phyloP scores from a whole-genome alignment of 1,139 yeast species.

The Arxiozyma heterogenica region DNA sequence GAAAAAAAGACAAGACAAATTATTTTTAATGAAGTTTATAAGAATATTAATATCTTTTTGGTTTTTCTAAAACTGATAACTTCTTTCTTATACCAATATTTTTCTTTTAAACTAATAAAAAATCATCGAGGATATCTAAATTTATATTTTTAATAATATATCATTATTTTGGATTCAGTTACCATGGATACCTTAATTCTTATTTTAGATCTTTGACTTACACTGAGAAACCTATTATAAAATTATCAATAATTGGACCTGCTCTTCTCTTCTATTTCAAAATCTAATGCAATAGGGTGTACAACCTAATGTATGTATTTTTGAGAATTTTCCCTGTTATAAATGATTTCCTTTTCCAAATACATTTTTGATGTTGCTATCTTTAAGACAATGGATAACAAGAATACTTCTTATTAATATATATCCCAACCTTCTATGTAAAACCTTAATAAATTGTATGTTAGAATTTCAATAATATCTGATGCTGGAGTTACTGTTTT shows the following conservation, averaged over 20 bases:
- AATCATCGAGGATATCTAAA: not conserved
- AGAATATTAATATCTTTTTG: too few relatives aligned
- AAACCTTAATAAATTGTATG: constrained; percentile 71
- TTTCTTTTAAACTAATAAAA: not conserved
- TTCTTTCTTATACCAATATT: too few relatives aligned
- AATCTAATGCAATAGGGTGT: too few relatives aligned
- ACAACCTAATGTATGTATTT: too few relatives aligned
- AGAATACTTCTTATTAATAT: not conserved
- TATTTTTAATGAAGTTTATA: too few relatives aligned
- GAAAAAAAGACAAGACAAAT: not conserved
- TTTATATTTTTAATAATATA: too few relatives aligned
- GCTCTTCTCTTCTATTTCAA: not conserved
- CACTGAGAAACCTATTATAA: too few relatives aligned
- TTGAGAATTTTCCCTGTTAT: not conserved
- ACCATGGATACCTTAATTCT: not conserved
- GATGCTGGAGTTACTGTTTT: constrained; percentile 74
- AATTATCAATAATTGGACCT: not conserved
- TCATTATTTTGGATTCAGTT: not conserved
- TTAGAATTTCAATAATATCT: constrained; percentile 61
- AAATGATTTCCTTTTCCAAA: not conserved
- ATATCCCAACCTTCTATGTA: constrained; percentile 43
- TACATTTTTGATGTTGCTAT: too few relatives aligned
- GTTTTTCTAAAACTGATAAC: not conserved
- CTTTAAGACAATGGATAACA: not conserved
- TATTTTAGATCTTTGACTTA: not conserved